Evolutionary conservation across 192 early-diverging fungal genomes (phyloP), one percentile per base, ranked within the genome.

Genomic region (Linnemannia elongata): DNA sequence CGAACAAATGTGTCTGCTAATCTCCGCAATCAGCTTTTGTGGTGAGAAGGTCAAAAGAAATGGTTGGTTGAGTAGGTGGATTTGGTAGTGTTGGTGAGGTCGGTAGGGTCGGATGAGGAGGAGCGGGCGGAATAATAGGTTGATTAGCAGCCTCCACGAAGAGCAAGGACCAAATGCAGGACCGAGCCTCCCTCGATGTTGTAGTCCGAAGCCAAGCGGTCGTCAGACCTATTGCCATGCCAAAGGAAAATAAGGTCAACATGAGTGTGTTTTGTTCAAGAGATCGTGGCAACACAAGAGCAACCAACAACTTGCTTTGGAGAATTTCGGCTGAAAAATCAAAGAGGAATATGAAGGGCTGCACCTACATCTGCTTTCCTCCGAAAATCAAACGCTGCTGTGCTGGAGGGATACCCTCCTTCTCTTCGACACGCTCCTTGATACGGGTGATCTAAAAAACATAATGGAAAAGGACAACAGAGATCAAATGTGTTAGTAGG

Each of bases 301-400:
- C 20, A 20, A 12, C 9, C 70, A 80, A 47, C 27, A 72, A 69
- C 27, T 13, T 2, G 15, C 45, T 3, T 10, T 79, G 49, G 49
- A 24, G 9, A n/a, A 41, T 78, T 20, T 55, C 49, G 27, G 13
- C 20, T 44, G 35, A 41, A 36, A 38, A 30, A n/a, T 22, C 22
- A 80, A 41, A 72, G 20, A 44, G 27, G 27, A 36, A 74, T 4
- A 44, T 44, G 9, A 36, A 54, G 20, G 17, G 22, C 17, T 49
- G 24, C n/a, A 81, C 90, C 88, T 92, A 97, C 95, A 99, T 94
- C 92, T 99, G 98, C 90, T 96, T 97, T 75, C 98, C 98, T 76
- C 95, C 92, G 82, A 95, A 97, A 90, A 99, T 99, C 52, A 99
- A 89, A 77, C 98, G 94, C 82, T 99, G 98, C 88, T 99, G 98